Conservation (phyloP, 305 asterid genomes). For the Fraxinus dipetala region DNA sequence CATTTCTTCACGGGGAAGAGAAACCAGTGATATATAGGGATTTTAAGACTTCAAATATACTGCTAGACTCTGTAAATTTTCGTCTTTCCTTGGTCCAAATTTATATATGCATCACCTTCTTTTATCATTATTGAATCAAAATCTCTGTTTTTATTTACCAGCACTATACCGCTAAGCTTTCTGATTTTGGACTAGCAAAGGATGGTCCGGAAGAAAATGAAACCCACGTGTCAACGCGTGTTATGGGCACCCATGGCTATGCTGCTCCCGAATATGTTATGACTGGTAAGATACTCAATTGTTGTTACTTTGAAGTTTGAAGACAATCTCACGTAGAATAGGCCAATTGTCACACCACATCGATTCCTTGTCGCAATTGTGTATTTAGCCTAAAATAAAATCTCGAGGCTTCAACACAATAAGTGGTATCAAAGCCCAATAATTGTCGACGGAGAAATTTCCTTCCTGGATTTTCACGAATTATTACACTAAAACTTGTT, state of each 20-base stretch:
- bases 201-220: slow-evolving; percentile 34
- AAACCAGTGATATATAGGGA: slow-evolving; percentile 34
- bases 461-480: neutral
- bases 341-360: neutral
- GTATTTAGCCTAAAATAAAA: neutral
- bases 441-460: neutral
- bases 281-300: slow-evolving; percentile 22
- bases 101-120: neutral
- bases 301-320: neutral
- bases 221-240: slow-evolving; percentile 22
- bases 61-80: slow-evolving; percentile 25
- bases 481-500: neutral
- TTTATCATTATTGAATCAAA: neutral
- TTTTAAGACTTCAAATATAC: slow-evolving; percentile 31
- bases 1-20: slow-evolving; percentile 36
- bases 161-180: slow-evolving; percentile 30
- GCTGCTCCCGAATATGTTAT: slow-evolving; percentile 34
- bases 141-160: slow-evolving; percentile 9
- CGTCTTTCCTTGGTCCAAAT: neutral
- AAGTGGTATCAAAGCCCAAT: neutral
- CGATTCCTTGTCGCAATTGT: neutral
- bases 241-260: slow-evolving; percentile 34
- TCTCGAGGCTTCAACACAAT: neutral
- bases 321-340: neutral
- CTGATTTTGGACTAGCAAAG: slow-evolving; percentile 30